Conservation (phyloP, 2,329 filamentous ascomycete species). For the Zarea fungicola region DNA sequence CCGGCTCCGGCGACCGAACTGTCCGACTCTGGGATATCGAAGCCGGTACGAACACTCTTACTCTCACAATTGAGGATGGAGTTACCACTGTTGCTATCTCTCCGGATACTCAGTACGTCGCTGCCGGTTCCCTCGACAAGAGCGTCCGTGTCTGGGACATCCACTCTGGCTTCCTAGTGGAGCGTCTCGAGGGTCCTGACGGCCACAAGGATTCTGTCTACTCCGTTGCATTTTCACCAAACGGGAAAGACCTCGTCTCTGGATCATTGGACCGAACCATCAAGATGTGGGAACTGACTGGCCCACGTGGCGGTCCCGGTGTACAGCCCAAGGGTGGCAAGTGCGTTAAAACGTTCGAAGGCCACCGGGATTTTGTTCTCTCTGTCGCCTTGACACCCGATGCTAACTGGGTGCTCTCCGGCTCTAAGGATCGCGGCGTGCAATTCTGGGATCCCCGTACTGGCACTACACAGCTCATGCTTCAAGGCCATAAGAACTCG, state of each 20-base stretch:
- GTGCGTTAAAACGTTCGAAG: slow-evolving; percentile 94
- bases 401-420: slow-evolving; percentile 91
- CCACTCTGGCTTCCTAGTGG: slow-evolving; percentile 75
- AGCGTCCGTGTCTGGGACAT: slow-evolving; percentile 97
- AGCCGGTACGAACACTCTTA: slow-evolving; percentile 73
- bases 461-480: slow-evolving; percentile 92
- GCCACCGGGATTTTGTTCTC: slow-evolving; percentile 95
- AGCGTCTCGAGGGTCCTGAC: slow-evolving; percentile 85
- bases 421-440: slow-evolving; percentile 93
- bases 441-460: slow-evolving; percentile 98
- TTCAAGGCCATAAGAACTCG: slow-evolving; percentile 98
- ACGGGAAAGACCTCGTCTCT: slow-evolving; percentile 86
- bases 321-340: slow-evolving; percentile 76
- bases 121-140: slow-evolving; percentile 93
- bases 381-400: slow-evolving; percentile 94
- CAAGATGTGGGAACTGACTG: slow-evolving; percentile 95
- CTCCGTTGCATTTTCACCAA: slow-evolving; percentile 91
- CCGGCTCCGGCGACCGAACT: slow-evolving; percentile 88
- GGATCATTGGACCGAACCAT: slow-evolving; percentile 97
- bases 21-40: slow-evolving; percentile 97
- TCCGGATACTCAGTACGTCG: slow-evolving; percentile 88
- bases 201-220: slow-evolving; percentile 98
- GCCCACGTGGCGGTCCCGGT: slow-evolving; percentile 62
- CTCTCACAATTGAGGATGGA: slow-evolving; percentile 89
- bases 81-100: slow-evolving; percentile 98